Conservation (phyloP, 352 stramenopile species). For the Pythium oligandrum region DNA sequence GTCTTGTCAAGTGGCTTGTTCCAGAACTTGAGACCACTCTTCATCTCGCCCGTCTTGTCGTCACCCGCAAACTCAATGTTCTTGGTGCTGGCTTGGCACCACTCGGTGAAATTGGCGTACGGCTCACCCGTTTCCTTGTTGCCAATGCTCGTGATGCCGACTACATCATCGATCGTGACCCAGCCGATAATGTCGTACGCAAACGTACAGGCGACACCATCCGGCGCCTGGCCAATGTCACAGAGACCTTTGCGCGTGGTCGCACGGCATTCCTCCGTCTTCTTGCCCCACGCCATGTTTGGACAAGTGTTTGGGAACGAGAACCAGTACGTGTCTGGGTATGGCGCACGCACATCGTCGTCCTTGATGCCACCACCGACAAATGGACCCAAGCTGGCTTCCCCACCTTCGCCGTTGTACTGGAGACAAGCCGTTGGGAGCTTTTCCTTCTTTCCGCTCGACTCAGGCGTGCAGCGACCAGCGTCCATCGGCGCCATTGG, state of each 20-base stretch:
- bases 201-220: conserved; percentile 79
- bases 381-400: conserved; percentile 41
- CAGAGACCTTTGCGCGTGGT: conserved; percentile 61
- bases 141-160: conserved; percentile 63
- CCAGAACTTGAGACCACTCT: conserved; percentile 32
- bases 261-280: conserved; percentile 32
- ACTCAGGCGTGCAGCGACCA: conserved; percentile 29
- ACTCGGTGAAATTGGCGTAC: conserved; percentile 69
- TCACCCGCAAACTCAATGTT: conserved; percentile 61
- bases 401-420: conserved; percentile 36
- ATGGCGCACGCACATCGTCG: conserved; percentile 27
- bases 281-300: conserved; percentile 40
- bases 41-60: conserved; percentile 24
- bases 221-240: conserved; percentile 37
- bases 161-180: conserved; percentile 74
- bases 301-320: conserved; percentile 42
- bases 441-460: conserved; percentile 15
- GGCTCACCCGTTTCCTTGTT: conserved; percentile 41
- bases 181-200: conserved; percentile 77
- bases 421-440: conserved; percentile 37
- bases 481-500: conserved; percentile 42
- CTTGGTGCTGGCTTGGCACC: conserved; percentile 53
- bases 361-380: conserved; percentile 43
- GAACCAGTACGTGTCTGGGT: conserved; percentile 38
- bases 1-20: conserved; percentile 28